phyloP scores from a whole-genome alignment of 78 protist genomes.

The Dictyostelium firmibasis region DNA sequence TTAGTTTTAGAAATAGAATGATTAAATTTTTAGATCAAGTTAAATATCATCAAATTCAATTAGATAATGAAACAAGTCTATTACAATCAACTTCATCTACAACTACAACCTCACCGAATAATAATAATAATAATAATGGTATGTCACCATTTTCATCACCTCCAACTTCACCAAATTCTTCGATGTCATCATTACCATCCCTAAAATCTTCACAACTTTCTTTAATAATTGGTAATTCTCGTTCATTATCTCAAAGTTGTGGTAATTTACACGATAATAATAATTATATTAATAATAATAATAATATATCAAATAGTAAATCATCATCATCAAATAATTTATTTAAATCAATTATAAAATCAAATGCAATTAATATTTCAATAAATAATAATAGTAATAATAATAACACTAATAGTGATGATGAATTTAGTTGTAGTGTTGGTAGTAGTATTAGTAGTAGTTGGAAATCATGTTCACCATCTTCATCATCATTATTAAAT shows the following conservation, averaged over 20 bases:
- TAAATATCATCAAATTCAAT: not conserved
- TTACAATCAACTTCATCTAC: not conserved
- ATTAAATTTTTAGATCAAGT: slow-evolving; percentile 25
- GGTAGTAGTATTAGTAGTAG: not conserved
- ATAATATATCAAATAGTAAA: not conserved
- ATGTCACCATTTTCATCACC: not conserved
- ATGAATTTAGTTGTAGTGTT: not conserved
- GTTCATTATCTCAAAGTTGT: not conserved
- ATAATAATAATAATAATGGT: not conserved
- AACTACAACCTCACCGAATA: not conserved
- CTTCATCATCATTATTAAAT: not conserved
- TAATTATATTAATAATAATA: not conserved
- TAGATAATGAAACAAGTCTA: not conserved
- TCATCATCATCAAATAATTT: not conserved
- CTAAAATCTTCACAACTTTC: not conserved
- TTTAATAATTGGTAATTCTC: not conserved
- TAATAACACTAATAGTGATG: not conserved
- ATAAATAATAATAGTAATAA: not conserved
- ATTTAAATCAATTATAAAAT: not conserved
- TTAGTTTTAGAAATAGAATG: slow-evolving; percentile 46
- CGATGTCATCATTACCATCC: not conserved
- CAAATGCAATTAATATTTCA: not conserved
- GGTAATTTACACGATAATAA: not conserved
- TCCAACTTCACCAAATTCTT: not conserved
- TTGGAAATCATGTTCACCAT: slow-evolving; percentile 46